Percentiles rank a stretch among this genome's conserved stretches.
phyloP scores from a whole-genome alignment of 768 basidiomycete species.

The Lactifluus subvellereus region DNA sequence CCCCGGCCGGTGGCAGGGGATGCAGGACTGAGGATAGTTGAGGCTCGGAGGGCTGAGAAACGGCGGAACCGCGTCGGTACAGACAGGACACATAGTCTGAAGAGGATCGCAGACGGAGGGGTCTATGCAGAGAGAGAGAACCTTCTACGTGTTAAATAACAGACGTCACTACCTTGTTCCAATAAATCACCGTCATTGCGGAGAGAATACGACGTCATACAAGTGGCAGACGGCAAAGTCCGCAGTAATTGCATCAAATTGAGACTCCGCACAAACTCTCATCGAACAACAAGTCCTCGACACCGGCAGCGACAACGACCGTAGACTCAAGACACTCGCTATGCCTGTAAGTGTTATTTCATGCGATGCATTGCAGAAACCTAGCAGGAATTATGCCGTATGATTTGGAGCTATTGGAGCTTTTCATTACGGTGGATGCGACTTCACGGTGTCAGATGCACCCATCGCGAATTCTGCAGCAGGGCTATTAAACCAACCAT shows the following conservation, averaged over 20 bases:
- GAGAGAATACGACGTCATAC: no score
- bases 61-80: no score
- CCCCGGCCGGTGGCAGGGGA: no score
- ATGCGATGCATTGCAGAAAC: neutral
- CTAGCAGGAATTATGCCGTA: neutral
- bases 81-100: no score
- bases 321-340: slow-evolving; percentile 13
- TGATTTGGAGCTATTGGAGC: neutral
- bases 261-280: slow-evolving; percentile 21
- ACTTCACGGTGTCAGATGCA: neutral
- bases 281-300: slow-evolving; percentile 2
- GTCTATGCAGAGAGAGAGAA: no score
- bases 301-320: slow-evolving; percentile 14
- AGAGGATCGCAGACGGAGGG: no score
- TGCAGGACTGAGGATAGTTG: no score
- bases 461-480: neutral
- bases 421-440: slow-evolving; percentile 8
- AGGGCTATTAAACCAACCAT: neutral
- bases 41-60: no score
- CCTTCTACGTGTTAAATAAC: no score
- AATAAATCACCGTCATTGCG: no score
- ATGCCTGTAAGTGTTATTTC: slow-evolving; percentile 21
- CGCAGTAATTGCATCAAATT: neutral
- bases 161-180: no score
- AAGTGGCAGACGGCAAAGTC: neutral